These are phyloP conservation scores for Abortiporus biennis DNA, from an alignment of 1,284 basidiomycete species.

Conservation along the genomic window DNA sequence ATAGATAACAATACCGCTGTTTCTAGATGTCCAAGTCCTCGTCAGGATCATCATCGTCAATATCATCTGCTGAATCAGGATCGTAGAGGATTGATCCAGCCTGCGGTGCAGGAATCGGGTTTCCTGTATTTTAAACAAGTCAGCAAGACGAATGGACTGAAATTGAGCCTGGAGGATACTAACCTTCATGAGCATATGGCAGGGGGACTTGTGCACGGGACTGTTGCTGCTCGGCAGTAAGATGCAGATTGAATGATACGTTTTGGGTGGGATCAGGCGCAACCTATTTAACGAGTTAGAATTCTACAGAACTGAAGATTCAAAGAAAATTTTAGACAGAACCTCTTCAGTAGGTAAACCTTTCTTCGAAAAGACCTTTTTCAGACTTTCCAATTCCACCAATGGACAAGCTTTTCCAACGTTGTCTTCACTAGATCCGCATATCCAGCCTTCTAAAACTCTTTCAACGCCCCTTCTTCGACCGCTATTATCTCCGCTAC, in stretches of 20 bases:
- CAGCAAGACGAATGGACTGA: not conserved
- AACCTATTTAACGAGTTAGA: conserved; percentile 21
- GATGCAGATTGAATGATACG: conserved; percentile 78
- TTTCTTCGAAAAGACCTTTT: conserved; percentile 38
- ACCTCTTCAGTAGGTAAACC: conserved; percentile 33
- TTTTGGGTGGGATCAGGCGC: conserved; percentile 54
- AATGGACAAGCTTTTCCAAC: conserved; percentile 39
- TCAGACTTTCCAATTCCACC: conserved; percentile 41
- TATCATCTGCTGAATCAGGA: conserved; percentile 83
- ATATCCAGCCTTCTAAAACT: conserved; percentile 58
- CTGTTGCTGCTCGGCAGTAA: conserved; percentile 80
- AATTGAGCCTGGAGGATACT: conserved; percentile 9
- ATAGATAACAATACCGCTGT: too few relatives aligned
- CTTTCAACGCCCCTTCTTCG: conserved; percentile 53
- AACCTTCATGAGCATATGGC: conserved; percentile 83
- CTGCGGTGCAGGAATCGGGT: conserved; percentile 6
- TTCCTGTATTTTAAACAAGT: not conserved
- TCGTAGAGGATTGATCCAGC: conserved; percentile 58
- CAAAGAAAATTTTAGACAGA: conserved; percentile 10
- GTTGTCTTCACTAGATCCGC: conserved; percentile 10
- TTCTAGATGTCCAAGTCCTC: conserved; percentile 84
- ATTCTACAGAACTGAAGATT: not conserved
- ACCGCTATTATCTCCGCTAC: conserved; percentile 24
- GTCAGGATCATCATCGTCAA: conserved; percentile 87
- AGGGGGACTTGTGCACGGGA: conserved; percentile 77